phyloP scores from a whole-genome alignment of 2,329 filamentous ascomycete species.

The Phaeoacremonium minimum region DNA sequence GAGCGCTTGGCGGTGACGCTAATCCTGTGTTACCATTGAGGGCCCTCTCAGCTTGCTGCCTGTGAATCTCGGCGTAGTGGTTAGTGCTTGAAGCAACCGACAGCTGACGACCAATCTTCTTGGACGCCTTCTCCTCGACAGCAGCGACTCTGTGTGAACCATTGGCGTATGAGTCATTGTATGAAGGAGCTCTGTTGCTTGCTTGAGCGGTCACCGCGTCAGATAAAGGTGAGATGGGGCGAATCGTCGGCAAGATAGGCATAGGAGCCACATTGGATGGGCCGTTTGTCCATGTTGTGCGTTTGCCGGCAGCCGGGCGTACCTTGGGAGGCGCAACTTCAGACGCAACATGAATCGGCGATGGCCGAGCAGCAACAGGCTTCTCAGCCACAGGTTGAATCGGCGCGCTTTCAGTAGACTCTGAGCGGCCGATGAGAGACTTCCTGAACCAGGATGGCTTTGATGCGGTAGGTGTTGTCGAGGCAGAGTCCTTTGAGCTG shows the following conservation, averaged over 20 bases:
- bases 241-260: constrained; percentile 91
- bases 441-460: constrained; percentile 98
- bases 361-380: constrained; percentile 34
- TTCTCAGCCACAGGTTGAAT: constrained; percentile 38
- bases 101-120: constrained; percentile 93
- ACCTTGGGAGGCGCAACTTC: constrained; percentile 37
- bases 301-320: constrained; percentile 63
- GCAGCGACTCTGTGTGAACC: constrained; percentile 29
- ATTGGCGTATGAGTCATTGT: constrained; percentile 43
- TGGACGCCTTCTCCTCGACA: constrained; percentile 63
- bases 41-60: constrained; percentile 86
- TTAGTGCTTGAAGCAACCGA: constrained; percentile 90
- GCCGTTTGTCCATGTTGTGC: constrained; percentile 90
- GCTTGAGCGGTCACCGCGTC: constrained; percentile 89
- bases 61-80: constrained; percentile 84
- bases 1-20: constrained; percentile 70
- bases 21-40: constrained; percentile 77
- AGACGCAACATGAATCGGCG: constrained; percentile 36
- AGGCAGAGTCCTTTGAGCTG: constrained; percentile 57
- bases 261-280: constrained; percentile 79
- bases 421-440: constrained; percentile 79
- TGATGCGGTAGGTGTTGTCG: constrained; percentile 57
- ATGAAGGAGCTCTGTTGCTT: constrained; percentile 56
- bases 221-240: constrained; percentile 92
- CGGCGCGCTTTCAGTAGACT: constrained; percentile 58